Evolutionary conservation across 1,284 basidiomycete genomes (phyloP), one percentile per base, ranked within the genome.

Genomic region (Trametes hirsuta): DNA sequence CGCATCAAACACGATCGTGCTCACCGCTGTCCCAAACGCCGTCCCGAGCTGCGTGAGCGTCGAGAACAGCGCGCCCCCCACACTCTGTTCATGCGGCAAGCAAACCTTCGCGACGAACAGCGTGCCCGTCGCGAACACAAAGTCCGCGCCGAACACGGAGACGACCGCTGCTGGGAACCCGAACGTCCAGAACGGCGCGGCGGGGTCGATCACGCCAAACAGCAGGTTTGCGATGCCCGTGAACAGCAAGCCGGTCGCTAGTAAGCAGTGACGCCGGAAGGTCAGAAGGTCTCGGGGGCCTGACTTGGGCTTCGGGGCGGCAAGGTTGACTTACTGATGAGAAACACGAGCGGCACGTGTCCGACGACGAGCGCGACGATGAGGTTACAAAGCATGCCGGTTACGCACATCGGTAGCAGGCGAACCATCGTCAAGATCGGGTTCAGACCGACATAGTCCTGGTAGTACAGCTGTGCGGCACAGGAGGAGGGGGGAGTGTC

Each of bases 21-120:
- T 84, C 36, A 93, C 80, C 14, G 91, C 87, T 14, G 94, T 78
- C 9, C 92, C 92, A 41, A 93, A 81, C 2, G 90, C 83, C 0
- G 86, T 86, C 15, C 92, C 92, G 12, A 94, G 74, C 84, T 90
- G 88, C 3, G 83, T 85, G 83, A 92, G 87, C 30, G 88, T 90
- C 68, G 90, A 87, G 71, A 91, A 91, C 42, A 93, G 65, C 2
- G 85, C 93, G 3, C 91, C 91, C 1, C 89, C 87, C 1, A 94
- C 81, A 69, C 85, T 87, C 72, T 95, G 92, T 69, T 95, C 93
- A 58, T 89, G 81, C 1, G 86, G 86, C 2, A 82, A 73, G 2
- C 85, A 83, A 15, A 91, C 78, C 61, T 87, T 87, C 0, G 91
- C 86, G 53, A 94, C 84, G 69, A 91, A 94, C 21, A 94, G 77